Evolutionary conservation across 139 green algal genomes (phyloP).

Genomic region (Ulvella scutata): DNA sequence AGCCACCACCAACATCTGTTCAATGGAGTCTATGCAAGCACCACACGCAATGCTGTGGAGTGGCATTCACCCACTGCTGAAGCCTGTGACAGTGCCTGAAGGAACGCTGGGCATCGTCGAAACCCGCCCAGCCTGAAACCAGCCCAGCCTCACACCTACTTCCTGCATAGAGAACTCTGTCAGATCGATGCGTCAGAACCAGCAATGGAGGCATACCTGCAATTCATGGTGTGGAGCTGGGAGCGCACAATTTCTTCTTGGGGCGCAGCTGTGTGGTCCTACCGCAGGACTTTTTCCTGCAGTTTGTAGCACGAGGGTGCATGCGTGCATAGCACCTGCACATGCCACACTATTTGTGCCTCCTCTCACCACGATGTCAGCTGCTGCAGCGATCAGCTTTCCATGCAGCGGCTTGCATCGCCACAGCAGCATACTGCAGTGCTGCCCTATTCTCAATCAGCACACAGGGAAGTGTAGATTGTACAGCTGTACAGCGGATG

Average conservation of each 20-base stretch:
- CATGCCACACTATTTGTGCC: background rate
- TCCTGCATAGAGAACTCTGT: no score
- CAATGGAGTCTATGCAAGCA: no score
- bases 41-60: no score
- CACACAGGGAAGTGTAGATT: background rate
- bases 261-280: constrained; percentile 61
- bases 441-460: background rate
- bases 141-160: no score
- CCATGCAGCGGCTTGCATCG: background rate
- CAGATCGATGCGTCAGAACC: no score
- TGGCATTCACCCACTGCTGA: no score
- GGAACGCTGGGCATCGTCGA: no score
- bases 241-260: constrained; percentile 73
- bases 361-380: background rate
- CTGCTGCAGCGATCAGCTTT: background rate
- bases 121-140: no score
- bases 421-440: background rate
- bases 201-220: no score
- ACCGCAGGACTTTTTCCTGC: constrained; percentile 72
- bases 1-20: no score
- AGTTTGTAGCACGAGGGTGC: constrained; percentile 94
- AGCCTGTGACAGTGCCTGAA: no score
- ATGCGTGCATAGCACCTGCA: constrained; percentile 94
- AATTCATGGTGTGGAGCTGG: no score
- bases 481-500: background rate